These are phyloP conservation scores for Aspergillus nidulans DNA, from an alignment of 495 filamentous ascomycete species.

Conservation along the genomic window DNA sequence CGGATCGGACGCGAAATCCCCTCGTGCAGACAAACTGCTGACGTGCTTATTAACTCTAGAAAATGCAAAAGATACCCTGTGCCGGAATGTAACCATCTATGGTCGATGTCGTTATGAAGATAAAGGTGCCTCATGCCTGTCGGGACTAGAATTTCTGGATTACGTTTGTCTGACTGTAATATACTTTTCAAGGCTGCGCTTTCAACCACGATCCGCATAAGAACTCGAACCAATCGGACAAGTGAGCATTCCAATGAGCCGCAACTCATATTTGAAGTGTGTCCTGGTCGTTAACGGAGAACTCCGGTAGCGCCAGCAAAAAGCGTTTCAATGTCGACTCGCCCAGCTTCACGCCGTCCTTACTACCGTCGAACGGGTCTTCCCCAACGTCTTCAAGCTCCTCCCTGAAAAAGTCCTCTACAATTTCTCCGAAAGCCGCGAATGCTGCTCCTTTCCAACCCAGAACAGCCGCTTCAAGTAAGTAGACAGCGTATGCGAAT, in stretches of 20 bases:
- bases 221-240: conserved; percentile 51
- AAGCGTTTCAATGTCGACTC: conserved; percentile 93
- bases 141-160: conserved; percentile 5
- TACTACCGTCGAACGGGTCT: conserved; percentile 47
- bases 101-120: conserved; percentile 90
- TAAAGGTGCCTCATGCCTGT: conserved; percentile 48
- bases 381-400: conserved; percentile 29
- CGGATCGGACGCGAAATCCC: background rate
- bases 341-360: conserved; percentile 83
- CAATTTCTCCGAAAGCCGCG: conserved; percentile 81
- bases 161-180: conserved; percentile 22
- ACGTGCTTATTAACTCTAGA: conserved; percentile 34
- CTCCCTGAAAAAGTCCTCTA: conserved; percentile 54
- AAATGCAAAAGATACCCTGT: conserved; percentile 79
- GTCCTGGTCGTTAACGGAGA: conserved; percentile 4
- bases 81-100: conserved; percentile 91
- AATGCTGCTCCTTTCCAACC: conserved; percentile 92
- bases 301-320: conserved; percentile 47
- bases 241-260: conserved; percentile 35
- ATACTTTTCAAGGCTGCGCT: conserved; percentile 58
- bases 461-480: conserved; percentile 43
- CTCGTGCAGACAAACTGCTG: background rate
- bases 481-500: conserved; percentile 6
- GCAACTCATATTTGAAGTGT: conserved; percentile 7
- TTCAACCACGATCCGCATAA: conserved; percentile 84